Percentiles rank a stretch among this genome's conserved stretches.
Conservation (phyloP, 1,139 yeast species). For the Suhomyces kunorum region DNA sequence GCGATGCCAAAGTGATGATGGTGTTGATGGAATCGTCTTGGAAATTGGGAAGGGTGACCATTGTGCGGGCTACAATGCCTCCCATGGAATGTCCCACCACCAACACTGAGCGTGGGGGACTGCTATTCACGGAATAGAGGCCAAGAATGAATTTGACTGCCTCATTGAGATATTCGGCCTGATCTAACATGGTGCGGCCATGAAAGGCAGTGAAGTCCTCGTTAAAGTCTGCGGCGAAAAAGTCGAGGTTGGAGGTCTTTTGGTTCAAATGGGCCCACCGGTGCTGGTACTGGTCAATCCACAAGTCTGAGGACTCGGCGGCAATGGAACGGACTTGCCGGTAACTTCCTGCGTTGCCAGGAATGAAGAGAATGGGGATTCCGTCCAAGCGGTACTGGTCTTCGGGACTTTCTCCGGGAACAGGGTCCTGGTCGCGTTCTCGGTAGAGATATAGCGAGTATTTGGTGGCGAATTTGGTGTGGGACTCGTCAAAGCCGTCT, state of each 20-base stretch:
- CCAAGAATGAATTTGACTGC: conserved; percentile 76
- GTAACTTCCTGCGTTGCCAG: conserved; percentile 97
- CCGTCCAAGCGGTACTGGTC: conserved; percentile 53
- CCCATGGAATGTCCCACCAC: conserved; percentile 96
- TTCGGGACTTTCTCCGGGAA: conserved; percentile 43
- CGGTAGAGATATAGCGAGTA: conserved; percentile 80
- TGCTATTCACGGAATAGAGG: conserved; percentile 47
- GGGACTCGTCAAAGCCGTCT: conserved; percentile 66
- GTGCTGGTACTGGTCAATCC: conserved; percentile 34
- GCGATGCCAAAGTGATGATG: conserved; percentile 84
- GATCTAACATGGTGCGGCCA: conserved; percentile 90
- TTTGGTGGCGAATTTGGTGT: conserved; percentile 74
- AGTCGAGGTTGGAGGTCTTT: conserved; percentile 57
- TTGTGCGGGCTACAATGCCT: conserved; percentile 83
- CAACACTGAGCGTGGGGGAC: conserved; percentile 70
- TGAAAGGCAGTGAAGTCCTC: conserved; percentile 97
- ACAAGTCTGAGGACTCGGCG: conserved; percentile 62
- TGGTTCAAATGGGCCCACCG: conserved; percentile 23
- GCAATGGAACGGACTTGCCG: conserved; percentile 93
- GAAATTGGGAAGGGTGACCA: conserved; percentile 80
- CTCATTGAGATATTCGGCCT: conserved; percentile 90
- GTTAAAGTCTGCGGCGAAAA: conserved; percentile 88
- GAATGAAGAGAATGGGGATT: conserved; percentile 86
- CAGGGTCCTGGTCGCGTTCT: conserved; percentile 69
- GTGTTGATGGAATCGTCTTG: conserved; percentile 72